Base-by-base conservation (phyloP, 2,329 filamentous ascomycete genomes). In the Biscogniauxia mediterranea region DNA sequence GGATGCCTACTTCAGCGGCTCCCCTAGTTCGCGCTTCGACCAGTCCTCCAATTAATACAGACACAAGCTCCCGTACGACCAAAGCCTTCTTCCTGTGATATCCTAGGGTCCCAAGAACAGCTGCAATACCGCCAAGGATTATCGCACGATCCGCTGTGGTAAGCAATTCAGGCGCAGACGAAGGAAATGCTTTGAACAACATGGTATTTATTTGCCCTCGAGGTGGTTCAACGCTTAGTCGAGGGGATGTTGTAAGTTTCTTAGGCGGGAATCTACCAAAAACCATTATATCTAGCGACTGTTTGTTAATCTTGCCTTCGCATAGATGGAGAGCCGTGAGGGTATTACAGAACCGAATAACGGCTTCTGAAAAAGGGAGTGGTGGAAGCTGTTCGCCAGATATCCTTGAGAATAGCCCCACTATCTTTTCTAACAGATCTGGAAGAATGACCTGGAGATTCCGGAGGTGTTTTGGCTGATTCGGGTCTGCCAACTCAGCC, bases 1-100 rank as follows among this genome's bases (percentile, higher is more conserved):
- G 94, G 42, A 99, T 92, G 3, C 94, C 95, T 70, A 95, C 91
- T 72, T 98, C 95, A n/a, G 95, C 93, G 50, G 95, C 95, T 32
- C 94, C 94, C 54, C 94, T 85, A 54, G 96, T 97, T 49, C 95
- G 86, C 17, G 95, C 95, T 75, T 97, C 92, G 4, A 97, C 89
- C 8, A 99, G 82, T 2, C 91, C 93, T 38, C 89, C 89, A 57
- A 96, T 91, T 50, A 98, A 81, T 17, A 93, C 88, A 3, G 88
- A 89, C 8, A 99, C 84, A 55, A 98, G 83, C 71, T 97, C 93
- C 68, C 91, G 89, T 69, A 97, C 84, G 0, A 97, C 87, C 78
- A 98, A 90, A 4, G 91, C 93, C 75, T 96, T 96, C 77, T 97
- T 98, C 60, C 95, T 85, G 61, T 93, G 87, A 62, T 94, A 85